Evolutionary conservation across 768 basidiomycete species (phyloP).

Genomic region (Collybia sordida): DNA sequence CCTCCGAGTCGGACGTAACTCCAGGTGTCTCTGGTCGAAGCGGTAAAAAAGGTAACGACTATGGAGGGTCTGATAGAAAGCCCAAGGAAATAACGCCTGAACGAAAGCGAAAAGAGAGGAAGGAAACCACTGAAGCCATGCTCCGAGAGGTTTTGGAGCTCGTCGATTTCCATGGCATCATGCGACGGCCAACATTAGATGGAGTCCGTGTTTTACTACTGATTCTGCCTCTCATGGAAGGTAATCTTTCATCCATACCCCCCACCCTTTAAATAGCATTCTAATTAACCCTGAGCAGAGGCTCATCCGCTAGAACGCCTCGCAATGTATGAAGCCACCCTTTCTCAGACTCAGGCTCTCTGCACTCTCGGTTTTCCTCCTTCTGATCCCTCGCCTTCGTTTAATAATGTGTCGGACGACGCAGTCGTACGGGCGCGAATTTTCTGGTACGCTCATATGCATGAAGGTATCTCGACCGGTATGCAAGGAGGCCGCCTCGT

Average conservation of each 20-base stretch:
- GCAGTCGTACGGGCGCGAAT: conserved; percentile 71
- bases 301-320: conserved; percentile 44
- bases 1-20: conserved; percentile 17
- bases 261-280: background rate
- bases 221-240: conserved; percentile 80
- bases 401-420: conserved; percentile 55
- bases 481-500: conserved; percentile 82
- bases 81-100: conserved; percentile 29
- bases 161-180: conserved; percentile 75
- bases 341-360: conserved; percentile 79
- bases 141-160: conserved; percentile 74
- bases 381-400: conserved; percentile 26
- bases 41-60: conserved; percentile 5
- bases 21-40: conserved; percentile 3
- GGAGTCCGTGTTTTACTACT: conserved; percentile 80
- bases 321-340: conserved; percentile 76
- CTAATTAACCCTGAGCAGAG: conserved; percentile 31
- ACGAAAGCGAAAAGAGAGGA: conserved; percentile 39
- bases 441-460: conserved; percentile 88
- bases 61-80: conserved; percentile 9
- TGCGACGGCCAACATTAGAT: conserved; percentile 85
- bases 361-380: conserved; percentile 54
- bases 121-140: conserved; percentile 65
- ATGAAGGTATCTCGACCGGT: conserved; percentile 82
- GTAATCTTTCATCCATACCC: conserved; percentile 33